phyloP scores from a whole-genome alignment of 2,329 filamentous ascomycete species.

The Ilyonectria robusta region DNA sequence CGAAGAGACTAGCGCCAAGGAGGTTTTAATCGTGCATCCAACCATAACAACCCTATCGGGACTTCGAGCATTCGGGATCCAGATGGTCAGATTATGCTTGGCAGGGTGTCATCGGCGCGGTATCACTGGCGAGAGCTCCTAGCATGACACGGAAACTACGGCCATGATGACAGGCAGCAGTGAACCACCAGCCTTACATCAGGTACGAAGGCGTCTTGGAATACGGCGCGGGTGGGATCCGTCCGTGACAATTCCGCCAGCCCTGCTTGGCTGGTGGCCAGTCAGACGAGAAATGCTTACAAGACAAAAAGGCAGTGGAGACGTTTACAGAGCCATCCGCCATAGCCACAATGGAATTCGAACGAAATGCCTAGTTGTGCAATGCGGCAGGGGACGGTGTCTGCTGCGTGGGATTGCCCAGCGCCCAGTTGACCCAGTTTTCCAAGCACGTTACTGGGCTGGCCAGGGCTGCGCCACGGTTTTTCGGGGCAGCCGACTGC shows the following conservation, averaged over 20 bases:
- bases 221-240: background rate
- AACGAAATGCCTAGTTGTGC: conserved; percentile 32
- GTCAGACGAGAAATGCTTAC: conserved; percentile 33
- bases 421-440: conserved; percentile 44
- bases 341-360: conserved; percentile 40
- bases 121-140: conserved; percentile 22
- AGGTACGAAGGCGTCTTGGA: background rate
- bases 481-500: conserved; percentile 48
- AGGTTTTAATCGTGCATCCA: conserved; percentile 46
- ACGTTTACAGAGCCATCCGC: conserved; percentile 36
- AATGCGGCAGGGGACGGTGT: conserved; percentile 38
- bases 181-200: background rate
- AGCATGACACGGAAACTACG: conserved; percentile 2
- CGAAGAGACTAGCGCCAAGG: conserved; percentile 45
- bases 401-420: conserved; percentile 45
- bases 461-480: conserved; percentile 47
- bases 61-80: conserved; percentile 36
- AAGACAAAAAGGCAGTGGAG: conserved; percentile 39
- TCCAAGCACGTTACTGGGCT: conserved; percentile 46
- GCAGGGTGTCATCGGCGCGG: conserved; percentile 22
- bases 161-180: conserved; percentile 10
- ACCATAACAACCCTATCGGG: conserved; percentile 46
- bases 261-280: conserved; percentile 25
- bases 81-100: conserved; percentile 26
- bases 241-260: conserved; percentile 22